Evolutionary conservation across 345 rosid species (phyloP).

Genomic region (Lepidium didymum): DNA sequence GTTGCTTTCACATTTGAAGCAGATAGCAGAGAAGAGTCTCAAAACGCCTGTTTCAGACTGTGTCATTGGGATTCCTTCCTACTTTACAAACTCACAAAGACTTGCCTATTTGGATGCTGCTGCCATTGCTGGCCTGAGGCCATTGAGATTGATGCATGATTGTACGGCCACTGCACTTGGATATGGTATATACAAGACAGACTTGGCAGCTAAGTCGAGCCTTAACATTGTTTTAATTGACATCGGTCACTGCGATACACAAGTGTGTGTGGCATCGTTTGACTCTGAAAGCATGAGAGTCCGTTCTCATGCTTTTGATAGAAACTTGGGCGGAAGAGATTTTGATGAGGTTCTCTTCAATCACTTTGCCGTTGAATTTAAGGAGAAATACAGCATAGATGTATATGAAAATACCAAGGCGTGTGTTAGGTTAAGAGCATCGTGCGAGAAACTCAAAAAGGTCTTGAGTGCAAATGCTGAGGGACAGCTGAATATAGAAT

Average conservation of each 20-base stretch:
- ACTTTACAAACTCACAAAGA: constrained; percentile 52
- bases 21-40: constrained; percentile 44
- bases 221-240: constrained; percentile 49
- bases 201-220: constrained; percentile 32
- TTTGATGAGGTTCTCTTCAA: constrained; percentile 51
- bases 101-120: constrained; percentile 59
- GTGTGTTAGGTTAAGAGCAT: constrained; percentile 45
- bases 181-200: constrained; percentile 62
- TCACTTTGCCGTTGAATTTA: constrained; percentile 46
- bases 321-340: constrained; percentile 52
- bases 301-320: constrained; percentile 50
- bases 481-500: constrained; percentile 58
- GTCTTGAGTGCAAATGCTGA: constrained; percentile 66
- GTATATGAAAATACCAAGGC: constrained; percentile 52
- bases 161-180: constrained; percentile 64
- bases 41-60: constrained; percentile 43
- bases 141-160: constrained; percentile 60
- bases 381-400: constrained; percentile 52
- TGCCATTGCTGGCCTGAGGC: constrained; percentile 52
- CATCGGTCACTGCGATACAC: constrained; percentile 58
- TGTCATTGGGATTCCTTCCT: constrained; percentile 61
- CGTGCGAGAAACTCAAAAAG: constrained; percentile 66
- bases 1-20: constrained; percentile 63
- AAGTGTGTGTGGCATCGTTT: constrained; percentile 46
- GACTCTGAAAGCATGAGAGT: constrained; percentile 49